Percentiles rank a stretch among this genome's conserved stretches.
These are phyloP conservation scores for Sclerotinia trifoliorum DNA, from an alignment of 2,329 filamentous ascomycete genomes.

Conservation along the genomic window DNA sequence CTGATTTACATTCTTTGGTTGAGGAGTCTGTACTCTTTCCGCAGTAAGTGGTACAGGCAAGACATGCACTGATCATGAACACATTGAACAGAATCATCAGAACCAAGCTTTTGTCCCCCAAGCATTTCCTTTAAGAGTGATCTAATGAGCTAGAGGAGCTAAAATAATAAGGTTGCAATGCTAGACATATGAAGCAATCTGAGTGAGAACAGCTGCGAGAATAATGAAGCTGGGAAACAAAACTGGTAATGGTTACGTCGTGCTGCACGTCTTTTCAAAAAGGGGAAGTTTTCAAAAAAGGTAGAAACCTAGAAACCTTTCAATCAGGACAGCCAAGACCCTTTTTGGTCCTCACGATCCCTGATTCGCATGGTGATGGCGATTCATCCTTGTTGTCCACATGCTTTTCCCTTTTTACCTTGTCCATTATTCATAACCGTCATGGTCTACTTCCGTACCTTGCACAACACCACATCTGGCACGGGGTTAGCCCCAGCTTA, in stretches of 20 bases:
- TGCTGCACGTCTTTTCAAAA: constrained; percentile 16
- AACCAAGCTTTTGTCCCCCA: background rate
- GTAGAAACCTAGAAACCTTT: background rate
- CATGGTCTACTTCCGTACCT: background rate
- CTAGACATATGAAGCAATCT: background rate
- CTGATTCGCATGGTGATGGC: constrained; percentile 21
- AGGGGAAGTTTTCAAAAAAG: background rate
- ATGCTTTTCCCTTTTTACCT: constrained; percentile 8
- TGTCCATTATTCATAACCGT: background rate
- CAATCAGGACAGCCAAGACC: background rate
- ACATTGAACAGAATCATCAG: background rate
- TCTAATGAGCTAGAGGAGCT: background rate
- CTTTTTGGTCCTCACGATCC: background rate
- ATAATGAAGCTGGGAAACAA: background rate
- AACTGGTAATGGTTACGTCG: background rate
- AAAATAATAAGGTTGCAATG: background rate
- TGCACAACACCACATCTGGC: background rate
- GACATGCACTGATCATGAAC: background rate
- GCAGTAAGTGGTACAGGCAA: constrained; percentile 10
- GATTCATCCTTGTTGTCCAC: constrained; percentile 23
- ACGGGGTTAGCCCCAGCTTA: background rate
- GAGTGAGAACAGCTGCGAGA: background rate
- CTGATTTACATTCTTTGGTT: background rate
- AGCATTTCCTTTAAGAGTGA: background rate
- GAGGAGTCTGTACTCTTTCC: constrained; percentile 2